Base-by-base conservation (phyloP, 805 yeast species). In the Ogataea glucozyma region DNA sequence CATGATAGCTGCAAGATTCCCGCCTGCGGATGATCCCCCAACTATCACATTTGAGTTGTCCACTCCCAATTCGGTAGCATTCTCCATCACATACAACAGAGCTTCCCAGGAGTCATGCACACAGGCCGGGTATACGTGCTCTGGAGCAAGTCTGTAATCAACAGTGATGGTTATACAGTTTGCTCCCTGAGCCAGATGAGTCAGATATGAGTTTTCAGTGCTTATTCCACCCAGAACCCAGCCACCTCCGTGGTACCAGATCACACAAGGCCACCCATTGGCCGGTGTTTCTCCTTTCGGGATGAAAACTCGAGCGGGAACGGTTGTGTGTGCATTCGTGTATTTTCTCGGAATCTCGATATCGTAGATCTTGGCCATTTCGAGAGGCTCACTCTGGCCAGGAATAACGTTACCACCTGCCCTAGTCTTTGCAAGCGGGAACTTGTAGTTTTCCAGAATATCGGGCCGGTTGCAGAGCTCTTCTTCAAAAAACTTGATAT, bases 131-230 rank as follows among this genome's bases (percentile, higher is more conserved):
- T 61, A 75, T 20, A 72, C 72, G 51, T 59, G 48, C 51, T 75
- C 77, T 3, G 79, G 79, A 0, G 78, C 78, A 40, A 73, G 56
- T 29, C 79, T 47, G 53, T 75, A 75, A 52, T 74, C 77, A 16
- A 74, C 72, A 9, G 69, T 60, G 4, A 75, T 58, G 8, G 71
- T 52, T 16, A 50, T 40, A 30, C 54, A 75, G 35, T 64, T 43
- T n/a, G 69, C 64, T 16, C 50, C 44, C 26, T 64, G 61, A 18
- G 73, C 70, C 31, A 66, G 48, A 36, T 69, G 66, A 2, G 75
- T 64, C 44, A 74, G 70, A 51, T 60, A 67, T 1, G 70, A 61
- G 57, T 72, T 70, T 38, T 63, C 67, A 1, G 65, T 60, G 19
- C 50, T 55, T 26, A 62, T 54, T 20, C 53, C 57, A n/a, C 67